phyloP scores from a whole-genome alignment of 208 protist genomes.

The Angomonas desouzai region DNA sequence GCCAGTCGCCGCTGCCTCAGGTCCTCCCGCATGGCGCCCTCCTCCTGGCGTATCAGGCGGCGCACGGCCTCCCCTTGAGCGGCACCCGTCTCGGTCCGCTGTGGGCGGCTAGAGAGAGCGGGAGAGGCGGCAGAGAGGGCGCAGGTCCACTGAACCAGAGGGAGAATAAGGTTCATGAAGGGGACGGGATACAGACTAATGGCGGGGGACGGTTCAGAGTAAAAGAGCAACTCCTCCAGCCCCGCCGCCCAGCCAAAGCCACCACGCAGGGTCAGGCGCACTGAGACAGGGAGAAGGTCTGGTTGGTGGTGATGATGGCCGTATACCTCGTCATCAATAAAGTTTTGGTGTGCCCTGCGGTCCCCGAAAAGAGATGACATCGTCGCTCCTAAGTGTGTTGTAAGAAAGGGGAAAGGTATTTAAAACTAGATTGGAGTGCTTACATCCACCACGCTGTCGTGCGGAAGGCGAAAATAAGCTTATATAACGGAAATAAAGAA shows the following conservation, averaged over 20 bases:
- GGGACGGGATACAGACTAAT: neutral
- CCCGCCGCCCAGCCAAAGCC: neutral
- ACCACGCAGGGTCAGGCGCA: conserved; percentile 1
- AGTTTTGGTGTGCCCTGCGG: neutral
- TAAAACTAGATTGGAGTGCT: neutral
- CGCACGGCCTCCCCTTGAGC: neutral
- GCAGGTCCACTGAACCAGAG: neutral
- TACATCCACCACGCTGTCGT: neutral
- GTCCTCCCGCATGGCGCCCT: neutral
- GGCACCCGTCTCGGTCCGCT: neutral
- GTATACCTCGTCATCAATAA: conserved; percentile 6
- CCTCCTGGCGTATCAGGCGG: neutral
- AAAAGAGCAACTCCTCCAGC: conserved; percentile 3
- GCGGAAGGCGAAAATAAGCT: no score
- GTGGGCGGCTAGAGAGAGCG: neutral
- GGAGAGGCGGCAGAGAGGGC: neutral
- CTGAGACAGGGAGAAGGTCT: neutral
- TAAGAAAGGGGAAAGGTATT: no score
- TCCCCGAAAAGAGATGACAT: conserved; percentile 16
- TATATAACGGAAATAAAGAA: no score
- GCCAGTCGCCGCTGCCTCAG: conserved; percentile 4
- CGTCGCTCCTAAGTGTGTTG: neutral
- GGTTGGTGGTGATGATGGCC: neutral
- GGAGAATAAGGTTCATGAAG: neutral
- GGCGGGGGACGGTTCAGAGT: neutral